Percentiles rank a stretch among this genome's conserved stretches.
Evolutionary conservation across 495 filamentous ascomycete genomes (phyloP).

Genomic region (Lentithecium fluviatile): DNA sequence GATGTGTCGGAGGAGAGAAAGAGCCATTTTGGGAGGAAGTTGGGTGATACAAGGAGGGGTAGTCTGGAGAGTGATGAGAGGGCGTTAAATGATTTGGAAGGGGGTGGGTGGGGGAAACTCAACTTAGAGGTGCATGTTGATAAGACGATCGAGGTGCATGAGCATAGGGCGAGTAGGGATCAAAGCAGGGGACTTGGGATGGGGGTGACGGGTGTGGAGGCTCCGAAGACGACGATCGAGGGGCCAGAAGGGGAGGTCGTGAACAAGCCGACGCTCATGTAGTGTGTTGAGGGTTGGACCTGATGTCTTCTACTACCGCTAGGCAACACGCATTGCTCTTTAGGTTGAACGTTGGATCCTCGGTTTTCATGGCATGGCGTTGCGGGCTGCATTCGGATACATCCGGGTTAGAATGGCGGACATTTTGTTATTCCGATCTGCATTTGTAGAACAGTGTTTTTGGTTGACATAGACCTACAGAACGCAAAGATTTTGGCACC

Average conservation of each 20-base stretch:
- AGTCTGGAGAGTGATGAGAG: conserved; percentile 13
- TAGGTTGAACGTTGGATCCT: too few relatives aligned
- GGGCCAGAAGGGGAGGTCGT: conserved; percentile 22
- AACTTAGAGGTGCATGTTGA: conserved; percentile 18
- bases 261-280: not conserved
- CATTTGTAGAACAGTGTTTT: too few relatives aligned
- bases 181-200: conserved; percentile 15
- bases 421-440: too few relatives aligned
- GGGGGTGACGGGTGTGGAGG: not conserved
- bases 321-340: not conserved
- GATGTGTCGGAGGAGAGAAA: conserved; percentile 4
- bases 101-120: conserved; percentile 1
- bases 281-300: not conserved
- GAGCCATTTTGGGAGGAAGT: conserved; percentile 2
- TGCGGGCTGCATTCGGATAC: not conserved
- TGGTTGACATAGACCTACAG: too few relatives aligned
- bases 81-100: not conserved
- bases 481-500: too few relatives aligned
- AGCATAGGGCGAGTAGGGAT: not conserved
- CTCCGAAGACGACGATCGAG: conserved; percentile 20
- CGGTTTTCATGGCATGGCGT: not conserved
- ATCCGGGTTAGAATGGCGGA: not conserved
- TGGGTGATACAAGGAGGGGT: conserved; percentile 2
- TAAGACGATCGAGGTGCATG: conserved; percentile 20
- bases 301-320: not conserved